Evolutionary conservation across 768 basidiomycete species (phyloP).

Genomic region (Nidula microcarpa): DNA sequence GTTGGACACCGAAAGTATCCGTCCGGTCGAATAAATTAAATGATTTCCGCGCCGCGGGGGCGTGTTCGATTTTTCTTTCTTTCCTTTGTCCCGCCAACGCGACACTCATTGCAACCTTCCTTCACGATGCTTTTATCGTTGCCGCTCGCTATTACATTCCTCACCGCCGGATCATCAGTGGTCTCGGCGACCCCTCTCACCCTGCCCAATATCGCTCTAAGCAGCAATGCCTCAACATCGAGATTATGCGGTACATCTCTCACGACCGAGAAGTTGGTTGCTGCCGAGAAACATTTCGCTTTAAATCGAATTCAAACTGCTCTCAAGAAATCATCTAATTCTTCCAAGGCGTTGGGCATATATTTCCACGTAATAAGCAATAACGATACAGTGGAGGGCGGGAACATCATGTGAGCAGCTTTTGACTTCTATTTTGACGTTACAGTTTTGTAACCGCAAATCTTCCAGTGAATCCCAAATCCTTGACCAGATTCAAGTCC

Average conservation of each 20-base stretch:
- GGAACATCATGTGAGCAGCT: not conserved
- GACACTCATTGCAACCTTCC: too few species aligned
- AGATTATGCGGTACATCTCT: not conserved
- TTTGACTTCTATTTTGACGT: not conserved
- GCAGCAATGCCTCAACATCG: not conserved
- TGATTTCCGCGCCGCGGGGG: too few species aligned
- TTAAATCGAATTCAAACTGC: not conserved
- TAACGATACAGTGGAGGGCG: not conserved
- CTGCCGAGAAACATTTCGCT: not conserved
- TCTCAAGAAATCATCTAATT: not conserved
- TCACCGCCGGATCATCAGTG: too few species aligned
- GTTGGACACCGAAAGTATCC: too few species aligned
- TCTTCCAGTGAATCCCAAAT: constrained; percentile 23
- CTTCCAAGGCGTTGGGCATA: not conserved
- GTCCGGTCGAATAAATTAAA: too few species aligned
- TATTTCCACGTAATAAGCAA: not conserved
- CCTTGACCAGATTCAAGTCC: constrained; percentile 27
- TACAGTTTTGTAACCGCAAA: not conserved
- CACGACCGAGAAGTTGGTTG: not conserved
- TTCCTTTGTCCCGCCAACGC: too few species aligned
- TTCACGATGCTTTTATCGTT: too few species aligned
- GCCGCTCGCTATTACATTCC: too few species aligned
- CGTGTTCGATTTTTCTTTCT: too few species aligned
- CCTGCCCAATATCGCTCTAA: not conserved
- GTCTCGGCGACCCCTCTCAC: not conserved